Percentiles rank a stretch among this genome's conserved stretches.
Conservation (phyloP, 305 asterid genomes). For the Fraxinus floribunda region DNA sequence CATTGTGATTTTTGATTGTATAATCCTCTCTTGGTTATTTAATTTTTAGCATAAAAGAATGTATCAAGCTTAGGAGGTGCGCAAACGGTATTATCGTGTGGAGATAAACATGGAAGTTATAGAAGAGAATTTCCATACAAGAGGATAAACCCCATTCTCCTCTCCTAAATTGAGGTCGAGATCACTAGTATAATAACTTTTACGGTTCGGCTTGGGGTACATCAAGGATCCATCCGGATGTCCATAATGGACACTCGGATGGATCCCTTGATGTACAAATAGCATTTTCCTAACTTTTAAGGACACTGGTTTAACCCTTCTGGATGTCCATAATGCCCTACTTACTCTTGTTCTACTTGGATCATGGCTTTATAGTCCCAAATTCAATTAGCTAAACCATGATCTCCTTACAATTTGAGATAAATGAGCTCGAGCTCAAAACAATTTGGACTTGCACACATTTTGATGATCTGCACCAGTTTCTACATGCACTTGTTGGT, state of each 20-base stretch:
- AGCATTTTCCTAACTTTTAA: background rate
- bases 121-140: background rate
- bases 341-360: background rate
- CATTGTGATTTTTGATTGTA: background rate
- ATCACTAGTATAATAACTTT: background rate
- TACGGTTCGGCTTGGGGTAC: background rate
- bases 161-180: background rate
- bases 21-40: background rate
- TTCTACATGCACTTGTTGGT: background rate
- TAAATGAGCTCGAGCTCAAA: background rate
- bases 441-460: background rate
- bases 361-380: background rate
- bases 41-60: background rate
- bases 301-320: background rate
- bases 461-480: background rate
- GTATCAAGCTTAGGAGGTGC: background rate
- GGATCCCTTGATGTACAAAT: too few species aligned
- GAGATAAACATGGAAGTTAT: background rate
- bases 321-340: too few species aligned
- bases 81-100: background rate
- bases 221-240: too few species aligned
- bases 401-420: background rate
- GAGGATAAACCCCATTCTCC: background rate
- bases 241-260: too few species aligned
- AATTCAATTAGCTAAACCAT: background rate